Conservation (phyloP, 1,284 basidiomycete species). For the Microbotryomycetes sp. region DNA sequence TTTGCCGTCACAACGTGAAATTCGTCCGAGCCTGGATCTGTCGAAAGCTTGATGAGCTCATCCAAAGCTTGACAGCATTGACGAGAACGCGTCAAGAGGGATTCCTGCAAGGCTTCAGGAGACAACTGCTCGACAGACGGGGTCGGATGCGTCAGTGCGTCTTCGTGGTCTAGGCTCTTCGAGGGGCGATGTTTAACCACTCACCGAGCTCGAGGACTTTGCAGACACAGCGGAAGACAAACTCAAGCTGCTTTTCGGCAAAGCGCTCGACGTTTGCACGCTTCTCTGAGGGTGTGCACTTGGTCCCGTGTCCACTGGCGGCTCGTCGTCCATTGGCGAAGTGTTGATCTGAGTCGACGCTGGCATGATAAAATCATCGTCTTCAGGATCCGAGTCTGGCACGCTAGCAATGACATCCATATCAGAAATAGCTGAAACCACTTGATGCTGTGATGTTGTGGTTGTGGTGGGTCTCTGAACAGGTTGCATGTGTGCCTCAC, state of each 20-base stretch:
- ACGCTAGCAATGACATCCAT: background rate
- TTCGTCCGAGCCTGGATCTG: background rate
- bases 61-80: background rate
- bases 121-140: background rate
- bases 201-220: background rate
- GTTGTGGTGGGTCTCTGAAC: no score
- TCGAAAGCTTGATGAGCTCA: background rate
- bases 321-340: background rate
- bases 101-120: background rate
- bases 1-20: background rate
- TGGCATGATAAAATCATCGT: background rate
- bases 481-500: no score
- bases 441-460: no score
- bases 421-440: no score
- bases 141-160: no score
- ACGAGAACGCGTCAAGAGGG: background rate
- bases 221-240: background rate
- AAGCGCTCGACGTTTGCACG: background rate
- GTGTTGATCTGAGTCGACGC: background rate
- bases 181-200: no score
- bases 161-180: no score
- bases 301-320: background rate
- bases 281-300: no score
- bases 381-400: background rate
- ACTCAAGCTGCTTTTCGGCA: background rate